phyloP scores from a whole-genome alignment of 495 filamentous ascomycete genomes.

The Pseudotulostoma volvatum region DNA sequence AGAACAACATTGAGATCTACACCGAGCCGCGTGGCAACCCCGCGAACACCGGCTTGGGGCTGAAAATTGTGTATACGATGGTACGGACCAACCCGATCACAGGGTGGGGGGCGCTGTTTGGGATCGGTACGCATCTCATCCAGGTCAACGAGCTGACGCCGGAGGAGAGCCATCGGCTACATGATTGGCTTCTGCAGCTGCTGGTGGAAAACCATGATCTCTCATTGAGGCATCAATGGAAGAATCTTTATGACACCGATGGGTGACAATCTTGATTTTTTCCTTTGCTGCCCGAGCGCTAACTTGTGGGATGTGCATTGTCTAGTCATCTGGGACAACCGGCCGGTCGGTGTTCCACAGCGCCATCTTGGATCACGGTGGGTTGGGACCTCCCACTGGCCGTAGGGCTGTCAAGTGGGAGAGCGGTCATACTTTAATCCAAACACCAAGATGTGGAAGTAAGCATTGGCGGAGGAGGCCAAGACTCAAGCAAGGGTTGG shows the following conservation, averaged over 20 bases:
- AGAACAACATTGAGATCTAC: constrained; percentile 40
- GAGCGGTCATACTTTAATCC: constrained; percentile 34
- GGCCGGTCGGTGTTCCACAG: constrained; percentile 43
- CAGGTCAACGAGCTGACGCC: constrained; percentile 42
- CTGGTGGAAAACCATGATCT: constrained; percentile 47
- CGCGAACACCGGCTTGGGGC: constrained; percentile 45
- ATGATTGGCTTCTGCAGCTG: constrained; percentile 39
- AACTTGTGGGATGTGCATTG: background rate
- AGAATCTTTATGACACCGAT: background rate
- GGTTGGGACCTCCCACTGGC: constrained; percentile 15
- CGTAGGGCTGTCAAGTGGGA: constrained; percentile 27
- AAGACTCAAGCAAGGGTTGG: too few relatives aligned
- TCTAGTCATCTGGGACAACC: constrained; percentile 53
- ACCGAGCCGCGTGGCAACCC: constrained; percentile 43
- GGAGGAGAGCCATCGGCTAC: constrained; percentile 35
- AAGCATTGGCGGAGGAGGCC: too few relatives aligned
- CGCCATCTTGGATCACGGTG: constrained; percentile 42
- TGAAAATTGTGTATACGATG: constrained; percentile 52
- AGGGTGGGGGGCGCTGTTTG: constrained; percentile 53
- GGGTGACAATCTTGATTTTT: background rate
- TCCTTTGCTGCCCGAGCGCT: background rate
- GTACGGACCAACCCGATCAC: constrained; percentile 68
- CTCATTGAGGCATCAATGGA: constrained; percentile 13
- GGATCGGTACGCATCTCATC: constrained; percentile 36
- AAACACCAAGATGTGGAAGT: too few relatives aligned